Base-by-base conservation (phyloP, 2,329 filamentous ascomycete genomes). In the Paecilomyces fulvus region DNA sequence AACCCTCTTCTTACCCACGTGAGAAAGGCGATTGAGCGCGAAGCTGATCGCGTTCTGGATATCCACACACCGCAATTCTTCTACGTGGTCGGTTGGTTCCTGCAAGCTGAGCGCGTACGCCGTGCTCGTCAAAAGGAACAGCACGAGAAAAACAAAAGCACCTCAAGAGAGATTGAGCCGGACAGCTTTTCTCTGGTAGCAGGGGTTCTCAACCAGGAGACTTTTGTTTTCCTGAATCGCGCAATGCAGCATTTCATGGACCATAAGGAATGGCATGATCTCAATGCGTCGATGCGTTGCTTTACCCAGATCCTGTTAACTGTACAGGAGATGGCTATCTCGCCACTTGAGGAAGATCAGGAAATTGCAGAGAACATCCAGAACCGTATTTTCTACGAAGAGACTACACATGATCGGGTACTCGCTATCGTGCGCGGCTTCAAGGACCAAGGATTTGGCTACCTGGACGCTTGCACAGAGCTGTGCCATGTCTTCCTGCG, bases 321-420 rank as follows among this genome's bases (percentile, higher is more conserved):
- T 0, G 88, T 97, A 1, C 91, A 96, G 65, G 90, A 95, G 59
- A 97, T 99, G 92, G 80, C 86, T 1, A 84, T 88, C 51, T 94
- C 90, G 1, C 81, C 83, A 0, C 82, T 89, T 30, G 92, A 96
- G 60, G 92, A 96, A n/a, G 90, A 99, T 63, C 88, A 95, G 67
- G 94, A 97, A 64, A 97, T 99, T 69, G 92, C 94, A 0, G 92
- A 99, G 69, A 99, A 99, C 64, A 96, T 95, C 11, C 84, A 96
- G 54, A 95, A 88, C 65, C 89, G 92, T 59, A 90, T 99, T n/a
- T 99, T 99, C 71, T 99, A 99, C 74, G 94, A 99, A 72, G 91
- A 97, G 67, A 84, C 89, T 0, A 96, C 92, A 0, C 92, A 99
- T 66, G 92, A 99, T 59, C 82, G 89, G 23, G 83, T 99, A 53